Evolutionary conservation across 257 asterid genomes (phyloP), one percentile per base, ranked within the genome.

Genomic region (Avicennia marina): DNA sequence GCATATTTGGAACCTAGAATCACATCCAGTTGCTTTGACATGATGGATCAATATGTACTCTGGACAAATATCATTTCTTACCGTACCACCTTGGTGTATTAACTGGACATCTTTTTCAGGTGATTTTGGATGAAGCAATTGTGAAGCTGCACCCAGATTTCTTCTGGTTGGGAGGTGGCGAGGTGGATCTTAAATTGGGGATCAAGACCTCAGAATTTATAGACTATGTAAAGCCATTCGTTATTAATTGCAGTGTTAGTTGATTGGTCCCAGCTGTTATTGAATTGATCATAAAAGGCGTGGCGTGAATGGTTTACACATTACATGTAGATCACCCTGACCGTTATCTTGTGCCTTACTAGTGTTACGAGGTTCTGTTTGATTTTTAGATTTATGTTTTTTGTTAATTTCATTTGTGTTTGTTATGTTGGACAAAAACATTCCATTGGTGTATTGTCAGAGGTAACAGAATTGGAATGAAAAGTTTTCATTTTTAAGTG

Each of bases 81-180:
- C 45, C 2, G 15, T 48, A 45, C 31, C 36, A 57, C n/a, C n/a
- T 43, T 36, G 15, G 21, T 49, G 43, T 16, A 11, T 59, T 41
- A 58, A 62, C 52, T 15, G 49, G 60, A 12, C 54, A 27, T 73
- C 29, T 69, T 64, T 46, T 36, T 51, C 79, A 85, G 95, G 95
- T 91, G 77, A 85, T 91, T 59, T 59, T 88, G 85, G 95, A 91
- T 64, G 98, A 91, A 72, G 95, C 95, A 62, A 83, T 91, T 11
- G 63, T 52, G 58, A 80, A 78, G 76, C 94, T 85, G 7, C 60
- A 75, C 44, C 95, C 97, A 10, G 90, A 80, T 72, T 85, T 81
- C 78, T 83, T 91, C 83, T 91, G 97, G 98, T 62, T 91, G 78
- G 95, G 97, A 69, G 95, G 96, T 40, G 97, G 90, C 2, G 93